phyloP scores from a whole-genome alignment of 1,284 basidiomycete species.

The Cryptococcus sp. region DNA sequence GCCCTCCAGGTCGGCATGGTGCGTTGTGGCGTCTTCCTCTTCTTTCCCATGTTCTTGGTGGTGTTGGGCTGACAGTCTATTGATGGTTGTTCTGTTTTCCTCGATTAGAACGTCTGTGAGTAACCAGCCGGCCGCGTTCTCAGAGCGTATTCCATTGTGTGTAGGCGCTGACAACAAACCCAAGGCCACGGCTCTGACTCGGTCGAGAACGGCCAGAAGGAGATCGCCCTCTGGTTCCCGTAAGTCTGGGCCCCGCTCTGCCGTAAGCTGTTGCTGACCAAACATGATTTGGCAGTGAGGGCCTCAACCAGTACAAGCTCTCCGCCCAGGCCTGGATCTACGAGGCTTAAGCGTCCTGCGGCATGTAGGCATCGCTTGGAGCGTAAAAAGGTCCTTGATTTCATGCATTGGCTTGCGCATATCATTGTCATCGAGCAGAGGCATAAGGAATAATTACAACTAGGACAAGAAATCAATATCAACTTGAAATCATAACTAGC shows the following conservation, averaged over 20 bases:
- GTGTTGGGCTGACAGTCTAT: not conserved
- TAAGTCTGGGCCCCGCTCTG: constrained; percentile 17
- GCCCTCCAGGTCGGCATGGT: constrained; percentile 76
- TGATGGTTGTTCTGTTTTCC: constrained; percentile 1
- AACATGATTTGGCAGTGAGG: constrained; percentile 57
- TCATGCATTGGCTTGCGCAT: too few species aligned
- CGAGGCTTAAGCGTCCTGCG: constrained; percentile 58
- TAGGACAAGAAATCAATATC: too few species aligned
- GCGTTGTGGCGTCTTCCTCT: constrained; percentile 14
- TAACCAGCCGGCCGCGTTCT: not conserved
- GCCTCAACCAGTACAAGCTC: constrained; percentile 69
- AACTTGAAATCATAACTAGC: too few species aligned
- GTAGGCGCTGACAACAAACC: not conserved
- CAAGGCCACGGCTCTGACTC: constrained; percentile 83
- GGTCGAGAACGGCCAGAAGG: constrained; percentile 85
- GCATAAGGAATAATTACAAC: too few species aligned
- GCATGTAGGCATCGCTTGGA: not conserved
- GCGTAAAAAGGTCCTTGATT: too few species aligned
- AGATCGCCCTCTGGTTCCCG: constrained; percentile 74
- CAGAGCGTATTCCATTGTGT: not conserved
- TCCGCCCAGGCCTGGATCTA: constrained; percentile 72
- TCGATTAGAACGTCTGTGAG: constrained; percentile 33
- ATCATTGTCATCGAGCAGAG: too few species aligned
- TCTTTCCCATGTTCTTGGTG: not conserved
- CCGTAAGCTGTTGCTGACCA: not conserved